These are phyloP conservation scores for Botryosphaeria agaves DNA, from an alignment of 2,329 filamentous ascomycete genomes.

Conservation along the genomic window DNA sequence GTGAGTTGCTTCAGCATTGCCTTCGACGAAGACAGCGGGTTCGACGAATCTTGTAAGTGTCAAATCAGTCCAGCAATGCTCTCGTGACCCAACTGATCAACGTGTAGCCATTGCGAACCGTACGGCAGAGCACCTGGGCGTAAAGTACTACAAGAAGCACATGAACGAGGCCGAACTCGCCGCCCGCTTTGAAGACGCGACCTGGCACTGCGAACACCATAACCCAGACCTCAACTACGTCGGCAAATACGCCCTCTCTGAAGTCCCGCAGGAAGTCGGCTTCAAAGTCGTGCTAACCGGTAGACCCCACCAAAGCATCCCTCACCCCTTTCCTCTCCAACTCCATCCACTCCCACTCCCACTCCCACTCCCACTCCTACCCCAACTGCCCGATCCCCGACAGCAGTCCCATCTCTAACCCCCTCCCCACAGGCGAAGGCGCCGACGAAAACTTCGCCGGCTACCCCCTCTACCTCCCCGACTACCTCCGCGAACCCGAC, in stretches of 20 bases:
- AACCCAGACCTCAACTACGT: slow-evolving; percentile 35
- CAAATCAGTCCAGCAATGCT: not conserved
- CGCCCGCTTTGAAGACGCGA: slow-evolving; percentile 24
- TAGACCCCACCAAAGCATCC: no score
- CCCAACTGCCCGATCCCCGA: slow-evolving; percentile 5
- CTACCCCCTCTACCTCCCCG: slow-evolving; percentile 28
- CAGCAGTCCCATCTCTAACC: slow-evolving; percentile 1
- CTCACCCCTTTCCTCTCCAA: no score
- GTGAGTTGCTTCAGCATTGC: slow-evolving; percentile 34
- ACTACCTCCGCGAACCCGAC: slow-evolving; percentile 34
- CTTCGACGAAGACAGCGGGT: slow-evolving; percentile 31
- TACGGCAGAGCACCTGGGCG: slow-evolving; percentile 30
- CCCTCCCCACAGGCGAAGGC: slow-evolving; percentile 24
- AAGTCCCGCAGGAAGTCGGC: slow-evolving; percentile 25
- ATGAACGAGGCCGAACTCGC: slow-evolving; percentile 27
- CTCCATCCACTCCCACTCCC: no score
- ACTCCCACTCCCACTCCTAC: no score
- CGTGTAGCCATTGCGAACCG: slow-evolving; percentile 23
- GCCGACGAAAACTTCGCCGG: slow-evolving; percentile 38
- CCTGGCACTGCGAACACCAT: slow-evolving; percentile 27
- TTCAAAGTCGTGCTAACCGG: slow-evolving; percentile 37
- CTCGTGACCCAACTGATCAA: not conserved
- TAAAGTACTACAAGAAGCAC: slow-evolving; percentile 24
- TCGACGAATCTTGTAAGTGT: slow-evolving; percentile 29
- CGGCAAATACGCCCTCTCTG: slow-evolving; percentile 33